Evolutionary conservation across 306 rosid genomes (phyloP), one percentile per base, ranked within the genome.

Genomic region (Cucurbita maxima): DNA sequence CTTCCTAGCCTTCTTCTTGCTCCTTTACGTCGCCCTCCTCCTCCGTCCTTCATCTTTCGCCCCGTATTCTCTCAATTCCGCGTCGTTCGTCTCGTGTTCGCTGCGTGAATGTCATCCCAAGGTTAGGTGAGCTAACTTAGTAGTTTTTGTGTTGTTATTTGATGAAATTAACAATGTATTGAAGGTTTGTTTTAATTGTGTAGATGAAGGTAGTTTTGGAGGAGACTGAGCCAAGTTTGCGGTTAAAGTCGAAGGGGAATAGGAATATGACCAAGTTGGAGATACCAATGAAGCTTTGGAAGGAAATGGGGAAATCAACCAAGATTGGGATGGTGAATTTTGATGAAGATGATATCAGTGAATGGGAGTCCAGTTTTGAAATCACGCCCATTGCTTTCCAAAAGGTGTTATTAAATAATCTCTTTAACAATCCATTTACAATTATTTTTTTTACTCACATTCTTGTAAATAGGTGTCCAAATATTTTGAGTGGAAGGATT

Each of bases 261-360:
- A 41, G 34, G 3, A 30, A 79, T 60, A 72, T 63, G 37, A 84
- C 58, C 6, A 84, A 82, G 79, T 37, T 89, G 52, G 86, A 83
- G 73, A 78, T 86, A 37, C 97, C 97, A 2, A 69, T 48, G 16
- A 84, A 75, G 40, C 86, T 89, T 66, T 36, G 89, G 64, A 47
- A n/a, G 12, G 82, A 84, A 70, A 73, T 83, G 77, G 82, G 81
- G 48, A 89, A 78, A 30, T 86, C 83, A 74, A 78, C 77, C 81
- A 94, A 88, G 79, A 84, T 91, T n/a, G 99, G 99, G 25, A 84
- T 86, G 86, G 85, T 94, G 37, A 91, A 94, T 81, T 79, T 94
- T 82, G 87, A 89, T 0, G 91, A 85, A 72, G 75, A 76, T 5
- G 81, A 89, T 60, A 52, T 83, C 10, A 83, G 82, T 19, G 88